Conservation (phyloP, 2,329 filamentous ascomycete species). For the Clarireedia monteithiana region DNA sequence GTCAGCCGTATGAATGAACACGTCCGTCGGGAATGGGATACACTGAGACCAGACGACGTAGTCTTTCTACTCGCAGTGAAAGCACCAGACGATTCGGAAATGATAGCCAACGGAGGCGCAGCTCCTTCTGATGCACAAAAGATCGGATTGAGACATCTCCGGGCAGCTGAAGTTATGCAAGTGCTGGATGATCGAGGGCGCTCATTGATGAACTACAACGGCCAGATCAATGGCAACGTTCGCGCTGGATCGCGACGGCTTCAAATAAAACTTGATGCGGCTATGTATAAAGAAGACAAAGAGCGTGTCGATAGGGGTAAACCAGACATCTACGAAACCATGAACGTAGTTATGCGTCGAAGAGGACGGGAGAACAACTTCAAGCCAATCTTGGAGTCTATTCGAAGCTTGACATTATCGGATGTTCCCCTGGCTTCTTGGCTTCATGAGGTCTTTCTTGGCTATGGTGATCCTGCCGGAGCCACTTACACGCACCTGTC, state of each 20-base stretch:
- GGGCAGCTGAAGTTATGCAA: slow-evolving; percentile 79
- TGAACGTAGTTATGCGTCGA: slow-evolving; percentile 81
- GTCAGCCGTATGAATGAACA: slow-evolving; percentile 70
- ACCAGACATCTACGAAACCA: slow-evolving; percentile 68
- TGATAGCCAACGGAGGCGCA: slow-evolving; percentile 45
- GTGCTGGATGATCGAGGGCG: slow-evolving; percentile 80
- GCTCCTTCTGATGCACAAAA: slow-evolving; percentile 46
- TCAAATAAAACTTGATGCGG: slow-evolving; percentile 73
- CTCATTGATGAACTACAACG: slow-evolving; percentile 54
- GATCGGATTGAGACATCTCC: slow-evolving; percentile 61
- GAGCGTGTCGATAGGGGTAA: slow-evolving; percentile 58
- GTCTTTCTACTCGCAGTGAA: slow-evolving; percentile 80
- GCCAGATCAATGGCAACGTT: slow-evolving; percentile 54
- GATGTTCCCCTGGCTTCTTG: slow-evolving; percentile 82
- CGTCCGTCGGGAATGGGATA: slow-evolving; percentile 82
- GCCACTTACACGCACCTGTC: slow-evolving; percentile 79
- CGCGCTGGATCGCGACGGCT: slow-evolving; percentile 59
- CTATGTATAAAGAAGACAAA: slow-evolving; percentile 69
- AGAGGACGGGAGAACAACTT: slow-evolving; percentile 94
- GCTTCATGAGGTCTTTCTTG: slow-evolving; percentile 96
- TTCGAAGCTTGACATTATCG: slow-evolving; percentile 75
- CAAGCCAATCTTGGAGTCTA: slow-evolving; percentile 84
- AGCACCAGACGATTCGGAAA: slow-evolving; percentile 43
- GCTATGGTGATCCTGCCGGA: slow-evolving; percentile 85
- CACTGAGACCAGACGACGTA: slow-evolving; percentile 76